A percentile compares a stretch with the other conserved stretches of the same genome.
phyloP scores from a whole-genome alignment of 148 eudicot genomes.

The Spergularia bocconei region DNA sequence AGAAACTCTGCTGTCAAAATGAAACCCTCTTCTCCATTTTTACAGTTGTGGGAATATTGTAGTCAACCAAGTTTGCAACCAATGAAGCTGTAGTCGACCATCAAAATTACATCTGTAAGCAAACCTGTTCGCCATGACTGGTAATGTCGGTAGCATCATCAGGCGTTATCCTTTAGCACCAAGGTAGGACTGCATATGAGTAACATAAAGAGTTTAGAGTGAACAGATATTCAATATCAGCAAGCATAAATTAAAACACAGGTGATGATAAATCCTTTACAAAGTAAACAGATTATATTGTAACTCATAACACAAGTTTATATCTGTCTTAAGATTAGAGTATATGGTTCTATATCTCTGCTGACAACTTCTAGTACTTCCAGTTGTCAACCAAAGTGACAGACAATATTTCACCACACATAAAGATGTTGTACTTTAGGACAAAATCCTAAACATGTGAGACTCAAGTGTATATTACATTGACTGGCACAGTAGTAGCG shows the following conservation, averaged over 20 bases:
- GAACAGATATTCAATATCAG: background rate
- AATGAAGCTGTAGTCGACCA: background rate
- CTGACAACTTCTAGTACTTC: too few species aligned
- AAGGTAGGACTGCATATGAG: slow-evolving; percentile 25
- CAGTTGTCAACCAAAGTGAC: too few species aligned
- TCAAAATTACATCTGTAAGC: background rate
- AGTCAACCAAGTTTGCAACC: slow-evolving; percentile 4
- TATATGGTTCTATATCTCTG: too few species aligned
- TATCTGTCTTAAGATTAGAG: too few species aligned
- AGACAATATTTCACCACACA: too few species aligned
- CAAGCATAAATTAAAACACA: background rate
- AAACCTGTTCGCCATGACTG: background rate
- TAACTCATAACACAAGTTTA: too few species aligned
- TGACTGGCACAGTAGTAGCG: too few species aligned
- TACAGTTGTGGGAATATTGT: slow-evolving; percentile 6
- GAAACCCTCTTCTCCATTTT: slow-evolving; percentile 6
- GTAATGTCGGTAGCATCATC: slow-evolving; percentile 2
- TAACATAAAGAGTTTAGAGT: background rate
- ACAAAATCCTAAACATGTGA: too few species aligned
- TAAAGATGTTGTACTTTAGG: too few species aligned
- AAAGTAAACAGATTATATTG: too few species aligned
- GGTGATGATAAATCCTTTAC: too few species aligned
- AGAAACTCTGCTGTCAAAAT: slow-evolving; percentile 1
- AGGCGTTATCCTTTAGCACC: slow-evolving; percentile 22
- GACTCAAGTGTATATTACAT: too few species aligned